Evolutionary conservation across 108 stramenopile species (phyloP), one percentile per base, ranked within the genome.

Genomic region (Discostella stelligeroides): DNA sequence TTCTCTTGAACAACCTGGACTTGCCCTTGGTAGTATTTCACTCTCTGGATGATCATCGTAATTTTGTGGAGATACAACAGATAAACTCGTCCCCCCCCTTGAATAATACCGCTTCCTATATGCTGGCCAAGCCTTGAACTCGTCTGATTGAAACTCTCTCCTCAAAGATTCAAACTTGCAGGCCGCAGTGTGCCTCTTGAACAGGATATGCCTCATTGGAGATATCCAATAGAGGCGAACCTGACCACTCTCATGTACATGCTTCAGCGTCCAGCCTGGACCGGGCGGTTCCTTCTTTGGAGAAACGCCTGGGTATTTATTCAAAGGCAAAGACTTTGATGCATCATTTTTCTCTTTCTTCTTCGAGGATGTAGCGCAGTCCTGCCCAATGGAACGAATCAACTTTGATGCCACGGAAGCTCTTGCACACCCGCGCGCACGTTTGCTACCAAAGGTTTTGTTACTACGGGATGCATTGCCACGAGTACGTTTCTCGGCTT

Each of bases 161-260:
- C 46, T 46, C 14, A 63, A 29, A 9, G 14, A 1, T 63, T 63
- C 63, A 49, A 63, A 63, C 12, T 48, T 15, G 20, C 45, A 34
- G 10, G 63, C 63, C 29, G 40, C 46, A 47, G 14, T 2, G 7
- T 25, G 47, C 30, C 34, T 30, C 34, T 13, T 63, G 47, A 63
- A 63, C 46, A 49, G 30, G 2, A 63, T 63, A 3, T 18, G 27
- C 6, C 63, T 45, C 13, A 11, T 48, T 25, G 63, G 63, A 29
- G 63, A 63, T 12, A 48, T 17, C 63, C 63, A 63, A 42, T 20
- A 24, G 20, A 4, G 15, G 13, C 23, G 7, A 28, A 4, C 7
- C 28, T 27, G 24, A 0, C 53, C 53, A 28, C 28, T 54, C 28
- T 54, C 24, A 7, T 27, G 0, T 10, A 10, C 28, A 14, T 0